Evolutionary conservation across 192 early-diverging fungal species (phyloP), one percentile per base, ranked within the genome.

Genomic region (Backusella circina): DNA sequence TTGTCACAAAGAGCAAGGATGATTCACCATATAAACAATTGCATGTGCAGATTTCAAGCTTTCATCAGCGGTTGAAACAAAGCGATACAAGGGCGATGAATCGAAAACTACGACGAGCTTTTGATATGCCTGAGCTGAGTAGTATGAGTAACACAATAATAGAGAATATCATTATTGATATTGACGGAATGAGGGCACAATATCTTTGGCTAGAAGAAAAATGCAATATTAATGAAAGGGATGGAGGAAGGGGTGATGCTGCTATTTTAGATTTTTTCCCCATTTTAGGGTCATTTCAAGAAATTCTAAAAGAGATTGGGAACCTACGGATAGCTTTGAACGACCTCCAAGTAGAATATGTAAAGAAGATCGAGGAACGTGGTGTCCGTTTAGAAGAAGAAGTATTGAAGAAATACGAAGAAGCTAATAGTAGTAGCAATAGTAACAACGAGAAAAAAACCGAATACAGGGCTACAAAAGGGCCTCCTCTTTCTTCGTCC

Each of bases 141-240:
- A 80, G 79, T 47, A 84, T 87, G 82, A 88, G 87, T 44, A 90
- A 90, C 69, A 82, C 83, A 37, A 83, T 90, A 7, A 85, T 90
- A 38, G 84, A 90, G 41, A 90, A 84, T 71, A 80, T 90, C 23
- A 32, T 90, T 30, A 77, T 82, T 0, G 88, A 90, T 72, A 77
- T 88, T 39, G 84, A 74, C 31, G 79, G 72, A 35, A 57, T 90
- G 6, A 71, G 75, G 4, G 79, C 83, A 30, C 73, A 84, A 23
- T 90, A 88, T 70, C 21, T 80, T 16, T 88, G 86, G 85, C 69
- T 87, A 5, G 84, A 85, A 38, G 85, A 78, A 4, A 16, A 65
- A n/a, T 47, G 18, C 18, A 47, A 47, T 47, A 47, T 4, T 35
- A 28, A 28, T 0, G 23, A 41, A 70, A 15, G 39, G 10, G 2